Conservation (phyloP, 768 basidiomycete species). For the Tephrocybe sp. region DNA sequence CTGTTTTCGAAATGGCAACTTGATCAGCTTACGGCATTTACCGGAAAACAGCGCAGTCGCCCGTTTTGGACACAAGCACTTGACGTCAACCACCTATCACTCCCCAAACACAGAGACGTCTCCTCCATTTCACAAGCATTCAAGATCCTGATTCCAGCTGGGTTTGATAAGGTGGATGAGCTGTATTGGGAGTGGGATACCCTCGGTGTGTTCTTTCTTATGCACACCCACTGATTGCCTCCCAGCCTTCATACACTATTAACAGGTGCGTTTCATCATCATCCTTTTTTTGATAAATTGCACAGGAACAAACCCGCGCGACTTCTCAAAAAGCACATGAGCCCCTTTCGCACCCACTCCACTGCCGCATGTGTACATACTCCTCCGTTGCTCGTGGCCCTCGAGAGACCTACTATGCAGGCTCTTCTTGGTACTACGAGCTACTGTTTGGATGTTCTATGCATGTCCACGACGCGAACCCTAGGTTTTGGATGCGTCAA, state of each 20-base stretch:
- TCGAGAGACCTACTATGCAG: neutral
- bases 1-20: neutral
- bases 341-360: neutral
- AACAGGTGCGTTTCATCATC: no score
- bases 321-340: neutral
- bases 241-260: no score
- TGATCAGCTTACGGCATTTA: neutral
- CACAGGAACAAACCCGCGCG: neutral
- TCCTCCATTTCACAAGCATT: neutral
- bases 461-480: neutral
- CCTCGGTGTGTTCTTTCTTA: no score
- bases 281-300: no score
- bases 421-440: neutral
- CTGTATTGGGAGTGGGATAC: no score
- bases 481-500: neutral
- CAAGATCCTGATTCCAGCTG: neutral
- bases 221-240: no score
- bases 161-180: no score
- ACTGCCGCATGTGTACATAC: neutral
- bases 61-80: neutral
- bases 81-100: neutral
- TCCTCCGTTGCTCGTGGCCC: neutral
- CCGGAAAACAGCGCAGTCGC: neutral
- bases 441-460: neutral
- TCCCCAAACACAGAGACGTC: no score